A percentile compares a stretch with the other conserved stretches of the same genome.
phyloP scores from a whole-genome alignment of 148 eudicot genomes.

The Salicornia ramosissima region DNA sequence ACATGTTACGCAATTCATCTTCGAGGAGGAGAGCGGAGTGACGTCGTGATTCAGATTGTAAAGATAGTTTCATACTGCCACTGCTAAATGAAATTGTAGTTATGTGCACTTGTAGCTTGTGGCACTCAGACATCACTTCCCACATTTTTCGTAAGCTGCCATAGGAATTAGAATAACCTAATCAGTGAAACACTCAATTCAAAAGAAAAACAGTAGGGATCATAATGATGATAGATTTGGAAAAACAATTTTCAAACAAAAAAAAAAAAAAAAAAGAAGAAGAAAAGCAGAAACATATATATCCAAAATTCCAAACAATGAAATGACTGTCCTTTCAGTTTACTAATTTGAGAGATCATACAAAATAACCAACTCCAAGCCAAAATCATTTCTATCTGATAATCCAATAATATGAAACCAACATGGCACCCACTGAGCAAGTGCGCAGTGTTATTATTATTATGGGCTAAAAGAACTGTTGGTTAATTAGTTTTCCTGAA shows the following conservation, averaged over 20 bases:
- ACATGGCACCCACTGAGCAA: too few species aligned
- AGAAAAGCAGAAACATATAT: too few species aligned
- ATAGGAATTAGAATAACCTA: conserved; percentile 13
- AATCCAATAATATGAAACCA: too few species aligned
- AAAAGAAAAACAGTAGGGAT: background rate
- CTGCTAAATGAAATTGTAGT: conserved; percentile 41
- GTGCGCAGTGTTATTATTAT: too few species aligned
- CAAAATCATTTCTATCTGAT: too few species aligned
- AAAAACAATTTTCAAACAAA: background rate
- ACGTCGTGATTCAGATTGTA: conserved; percentile 58
- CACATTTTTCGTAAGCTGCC: conserved; percentile 83
- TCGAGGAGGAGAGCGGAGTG: conserved; percentile 42
- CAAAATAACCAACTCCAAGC: too few species aligned
- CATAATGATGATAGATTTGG: background rate
- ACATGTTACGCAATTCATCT: conserved; percentile 42
- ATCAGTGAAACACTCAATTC: background rate
- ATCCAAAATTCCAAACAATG: too few species aligned
- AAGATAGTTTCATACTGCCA: conserved; percentile 37
- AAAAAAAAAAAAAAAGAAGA: too few species aligned
- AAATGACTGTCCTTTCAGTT: too few species aligned
- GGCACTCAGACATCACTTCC: conserved; percentile 84
- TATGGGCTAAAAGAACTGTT: too few species aligned
- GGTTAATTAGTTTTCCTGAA: too few species aligned
- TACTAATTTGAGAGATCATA: too few species aligned
- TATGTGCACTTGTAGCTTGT: conserved; percentile 62